A percentile compares a stretch with the other conserved stretches of the same genome.
These are phyloP conservation scores for Trametes hirsuta DNA, from an alignment of 1,284 basidiomycete species.

Conservation along the genomic window DNA sequence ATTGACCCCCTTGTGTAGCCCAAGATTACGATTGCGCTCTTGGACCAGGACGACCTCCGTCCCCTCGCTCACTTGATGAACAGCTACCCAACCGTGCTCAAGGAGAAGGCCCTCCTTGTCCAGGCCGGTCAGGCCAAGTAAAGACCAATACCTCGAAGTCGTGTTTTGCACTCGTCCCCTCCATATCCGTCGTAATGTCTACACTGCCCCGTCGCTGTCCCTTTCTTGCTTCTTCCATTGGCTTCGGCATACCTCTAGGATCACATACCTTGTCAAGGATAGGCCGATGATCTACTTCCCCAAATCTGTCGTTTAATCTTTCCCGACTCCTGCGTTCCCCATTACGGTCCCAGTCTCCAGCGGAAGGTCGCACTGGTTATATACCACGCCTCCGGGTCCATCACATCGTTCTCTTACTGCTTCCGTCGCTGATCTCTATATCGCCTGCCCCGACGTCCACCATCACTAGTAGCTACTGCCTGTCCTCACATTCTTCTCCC, in stretches of 20 bases:
- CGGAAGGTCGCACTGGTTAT: constrained; percentile 12
- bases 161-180: neutral
- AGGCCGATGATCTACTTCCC: neutral
- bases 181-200: constrained; percentile 6
- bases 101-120: constrained; percentile 65
- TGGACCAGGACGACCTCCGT: constrained; percentile 85
- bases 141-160: constrained; percentile 4
- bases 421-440: neutral
- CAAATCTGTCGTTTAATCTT: neutral
- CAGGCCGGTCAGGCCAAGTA: constrained; percentile 40
- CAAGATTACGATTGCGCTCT: constrained; percentile 79
- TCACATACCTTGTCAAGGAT: constrained; percentile 13
- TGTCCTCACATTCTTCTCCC: neutral
- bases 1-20: constrained; percentile 46
- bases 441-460: neutral
- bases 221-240: constrained; percentile 1
- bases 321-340: neutral
- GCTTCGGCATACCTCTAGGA: constrained; percentile 9
- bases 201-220: neutral
- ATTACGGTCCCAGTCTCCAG: neutral
- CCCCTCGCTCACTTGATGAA: constrained; percentile 86
- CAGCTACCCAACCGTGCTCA: constrained; percentile 80
- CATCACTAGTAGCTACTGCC: neutral
- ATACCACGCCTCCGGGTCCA: constrained; percentile 2
- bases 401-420: constrained; percentile 11